A percentile compares a stretch with the other conserved stretches of the same genome.
Conservation (phyloP, 139 green algal genomes). For the Zygnema circumcarinatum region DNA sequence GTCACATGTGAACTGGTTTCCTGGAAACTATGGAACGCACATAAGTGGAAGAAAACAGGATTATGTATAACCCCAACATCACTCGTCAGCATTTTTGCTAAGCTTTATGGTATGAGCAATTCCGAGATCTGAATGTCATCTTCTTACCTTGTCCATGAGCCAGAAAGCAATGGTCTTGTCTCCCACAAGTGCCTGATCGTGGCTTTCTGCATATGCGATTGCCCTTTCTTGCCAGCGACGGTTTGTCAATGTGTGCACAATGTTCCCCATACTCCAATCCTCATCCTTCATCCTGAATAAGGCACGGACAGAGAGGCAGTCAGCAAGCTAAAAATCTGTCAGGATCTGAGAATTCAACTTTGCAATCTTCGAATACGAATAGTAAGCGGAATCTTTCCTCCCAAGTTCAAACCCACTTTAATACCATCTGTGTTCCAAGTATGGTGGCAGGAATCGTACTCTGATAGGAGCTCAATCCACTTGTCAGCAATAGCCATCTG, state of each 20-base stretch:
- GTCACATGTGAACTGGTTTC: too few relatives aligned
- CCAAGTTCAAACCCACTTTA: too few relatives aligned
- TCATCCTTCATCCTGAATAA: constrained; percentile 73
- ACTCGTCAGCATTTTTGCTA: background rate
- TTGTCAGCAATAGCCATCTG: constrained; percentile 99
- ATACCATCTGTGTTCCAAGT: too few relatives aligned
- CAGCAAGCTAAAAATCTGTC: too few relatives aligned
- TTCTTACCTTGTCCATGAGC: constrained; percentile 90
- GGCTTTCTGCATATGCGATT: constrained; percentile 93
- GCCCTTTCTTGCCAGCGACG: constrained; percentile 87
- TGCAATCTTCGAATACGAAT: too few relatives aligned
- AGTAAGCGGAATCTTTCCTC: too few relatives aligned
- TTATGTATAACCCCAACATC: too few relatives aligned
- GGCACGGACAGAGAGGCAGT: constrained; percentile 22
- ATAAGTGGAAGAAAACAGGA: too few relatives aligned
- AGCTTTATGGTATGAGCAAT: constrained; percentile 11
- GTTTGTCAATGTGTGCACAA: constrained; percentile 95
- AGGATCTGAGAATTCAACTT: too few relatives aligned
- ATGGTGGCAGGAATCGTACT: constrained; percentile 20
- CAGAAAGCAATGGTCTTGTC: constrained; percentile 99
- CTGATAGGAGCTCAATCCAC: constrained; percentile 89
- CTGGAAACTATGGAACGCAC: too few relatives aligned
- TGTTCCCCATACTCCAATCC: constrained; percentile 92
- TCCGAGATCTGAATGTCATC: too few relatives aligned
- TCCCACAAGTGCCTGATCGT: constrained; percentile 94